Percentiles rank a stretch among this genome's conserved stretches.
These are phyloP conservation scores for Scutellaria galericulata DNA, from an alignment of 257 asterid genomes.

Conservation along the genomic window DNA sequence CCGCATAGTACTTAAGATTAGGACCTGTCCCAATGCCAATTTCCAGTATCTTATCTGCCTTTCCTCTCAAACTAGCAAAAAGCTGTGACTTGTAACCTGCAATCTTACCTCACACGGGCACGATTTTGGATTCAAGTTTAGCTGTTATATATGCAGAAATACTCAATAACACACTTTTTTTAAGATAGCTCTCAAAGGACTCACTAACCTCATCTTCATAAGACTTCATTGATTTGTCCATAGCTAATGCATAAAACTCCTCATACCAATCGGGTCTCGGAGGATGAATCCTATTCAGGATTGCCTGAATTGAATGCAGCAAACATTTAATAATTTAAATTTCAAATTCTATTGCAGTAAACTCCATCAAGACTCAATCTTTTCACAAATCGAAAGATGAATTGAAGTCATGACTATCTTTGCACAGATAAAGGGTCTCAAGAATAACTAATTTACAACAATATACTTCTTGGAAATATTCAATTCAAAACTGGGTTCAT, in stretches of 20 bases:
- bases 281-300: constrained; percentile 74
- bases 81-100: constrained; percentile 74
- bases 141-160: background rate
- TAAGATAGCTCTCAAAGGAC: background rate
- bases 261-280: constrained; percentile 94
- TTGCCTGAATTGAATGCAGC: constrained; percentile 48
- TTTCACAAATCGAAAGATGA: background rate
- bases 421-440: constrained; percentile 18
- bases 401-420: constrained; percentile 3
- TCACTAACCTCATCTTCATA: constrained; percentile 82
- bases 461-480: too few species aligned
- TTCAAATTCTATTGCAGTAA: background rate
- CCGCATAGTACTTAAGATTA: constrained; percentile 75
- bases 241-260: constrained; percentile 72
- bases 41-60: constrained; percentile 64
- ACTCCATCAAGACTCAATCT: constrained; percentile 14
- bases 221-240: constrained; percentile 60
- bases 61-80: constrained; percentile 71
- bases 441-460: too few species aligned
- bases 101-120: constrained; percentile 51
- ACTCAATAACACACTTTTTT: background rate
- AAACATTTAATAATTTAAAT: background rate
- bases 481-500: too few species aligned
- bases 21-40: constrained; percentile 95
- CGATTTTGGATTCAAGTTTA: constrained; percentile 3